Base-by-base conservation (phyloP, 1,284 basidiomycete genomes). In the Pseudozyma thailandica region DNA sequence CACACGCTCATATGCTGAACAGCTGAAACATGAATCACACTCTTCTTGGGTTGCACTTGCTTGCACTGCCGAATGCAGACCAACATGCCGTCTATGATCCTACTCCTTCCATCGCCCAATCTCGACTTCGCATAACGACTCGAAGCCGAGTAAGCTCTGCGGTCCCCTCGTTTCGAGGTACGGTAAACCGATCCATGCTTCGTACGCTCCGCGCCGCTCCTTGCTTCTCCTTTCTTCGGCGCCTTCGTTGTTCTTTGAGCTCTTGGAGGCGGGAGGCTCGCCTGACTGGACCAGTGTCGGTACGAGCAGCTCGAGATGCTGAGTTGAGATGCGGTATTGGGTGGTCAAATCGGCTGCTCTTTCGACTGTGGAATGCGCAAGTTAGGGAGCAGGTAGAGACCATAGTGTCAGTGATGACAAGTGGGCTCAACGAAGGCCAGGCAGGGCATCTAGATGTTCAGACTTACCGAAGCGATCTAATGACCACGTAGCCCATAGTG, bases 401-500 rank as follows among this genome's bases (percentile, higher is more conserved):
- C 33, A 35, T 16, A 16, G 15, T 35, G 33, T 8, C 8, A 23
- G 39, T 6, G 20, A 23, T 21, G 18, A 23, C 31, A 8, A 33
- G 7, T 33, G 27, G 12, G 4, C 10, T 28, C n/a, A 38, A 16
- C 33, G 33, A 35, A 23, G 3, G 18, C 5, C 6, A 8, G 21
- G 10, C 8, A 41, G 20, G 38, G 41, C 10, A 2, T 6, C 15
- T 18, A 25, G 16, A 15, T 10, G 25, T 15, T 13, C 18, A 3
- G 18, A 39, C 69, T 45, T 51, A 78, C 76, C 60, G 37, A 80
- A 80, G 8, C 63, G 71, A n/a, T 73, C 69, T 31, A 80, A 39
- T 5, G 77, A 57, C 78, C 78, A 80, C 6, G 77, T 78, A 16
- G 61, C 76, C 78, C 78, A 80, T 44, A 80, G 44, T 0, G 78